Evolutionary conservation across 169 alveolate genomes (phyloP).

Genomic region (Cryptosporidium canis): DNA sequence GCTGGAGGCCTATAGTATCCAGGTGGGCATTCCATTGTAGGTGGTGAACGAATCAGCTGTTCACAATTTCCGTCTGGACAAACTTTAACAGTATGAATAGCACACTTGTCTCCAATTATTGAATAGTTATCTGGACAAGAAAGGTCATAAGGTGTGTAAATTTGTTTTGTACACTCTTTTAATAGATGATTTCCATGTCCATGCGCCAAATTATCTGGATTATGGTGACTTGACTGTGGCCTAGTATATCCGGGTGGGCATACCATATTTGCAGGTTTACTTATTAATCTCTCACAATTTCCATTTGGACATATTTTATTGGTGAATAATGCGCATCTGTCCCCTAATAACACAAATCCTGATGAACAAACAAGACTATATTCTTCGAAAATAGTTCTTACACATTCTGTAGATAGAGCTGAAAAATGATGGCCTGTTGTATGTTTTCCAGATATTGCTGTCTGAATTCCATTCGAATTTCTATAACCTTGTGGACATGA

Average conservation of each 20-base stretch:
- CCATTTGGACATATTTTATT: slow-evolving; percentile 72
- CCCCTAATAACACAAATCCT: slow-evolving; percentile 63
- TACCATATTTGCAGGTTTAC: slow-evolving; percentile 62
- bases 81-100: slow-evolving; percentile 57
- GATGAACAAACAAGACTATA: slow-evolving; percentile 53
- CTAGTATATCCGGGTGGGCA: slow-evolving; percentile 71
- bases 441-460: slow-evolving; percentile 68
- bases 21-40: slow-evolving; percentile 73
- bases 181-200: not conserved
- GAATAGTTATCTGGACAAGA: slow-evolving; percentile 65
- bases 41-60: slow-evolving; percentile 62
- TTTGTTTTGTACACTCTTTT: slow-evolving; percentile 63
- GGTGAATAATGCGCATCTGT: slow-evolving; percentile 62
- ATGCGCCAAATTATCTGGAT: not conserved
- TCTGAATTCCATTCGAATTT: slow-evolving; percentile 64
- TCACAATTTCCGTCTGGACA: slow-evolving; percentile 73
- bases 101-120: slow-evolving; percentile 69
- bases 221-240: slow-evolving; percentile 35
- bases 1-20: slow-evolving; percentile 71
- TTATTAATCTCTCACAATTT: slow-evolving; percentile 52
- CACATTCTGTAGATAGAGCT: slow-evolving; percentile 70
- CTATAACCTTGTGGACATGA: slow-evolving; percentile 68
- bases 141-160: slow-evolving; percentile 69
- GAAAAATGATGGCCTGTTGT: slow-evolving; percentile 18
- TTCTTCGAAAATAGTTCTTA: slow-evolving; percentile 60